phyloP scores from a whole-genome alignment of 306 rosid genomes.

The Cucumis hystrix region DNA sequence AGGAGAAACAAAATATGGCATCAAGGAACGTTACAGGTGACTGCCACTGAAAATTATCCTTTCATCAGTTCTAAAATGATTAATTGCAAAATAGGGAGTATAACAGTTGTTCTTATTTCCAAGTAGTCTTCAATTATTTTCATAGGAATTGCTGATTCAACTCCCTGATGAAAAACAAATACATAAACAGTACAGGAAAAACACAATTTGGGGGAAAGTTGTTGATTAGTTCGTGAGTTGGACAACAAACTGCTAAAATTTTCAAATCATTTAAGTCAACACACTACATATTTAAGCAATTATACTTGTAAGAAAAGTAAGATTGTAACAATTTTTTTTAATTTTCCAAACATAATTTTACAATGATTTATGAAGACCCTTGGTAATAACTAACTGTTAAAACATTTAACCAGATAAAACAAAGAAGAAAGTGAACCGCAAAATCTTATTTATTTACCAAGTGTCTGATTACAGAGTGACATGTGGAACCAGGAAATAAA shows the following conservation, averaged over 20 bases:
- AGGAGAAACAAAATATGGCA: background rate
- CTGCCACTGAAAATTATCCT: background rate
- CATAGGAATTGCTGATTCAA: background rate
- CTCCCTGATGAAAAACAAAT: background rate
- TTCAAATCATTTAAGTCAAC: constrained; percentile 14
- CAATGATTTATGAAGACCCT: background rate
- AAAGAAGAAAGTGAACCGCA: background rate
- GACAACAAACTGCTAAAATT: constrained; percentile 38
- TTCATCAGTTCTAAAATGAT: background rate
- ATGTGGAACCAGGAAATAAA: background rate
- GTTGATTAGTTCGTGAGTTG: constrained; percentile 20
- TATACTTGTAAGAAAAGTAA: background rate
- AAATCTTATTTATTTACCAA: background rate
- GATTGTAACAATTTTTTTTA: background rate
- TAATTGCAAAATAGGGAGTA: background rate
- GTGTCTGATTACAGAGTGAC: background rate
- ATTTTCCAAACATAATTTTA: background rate
- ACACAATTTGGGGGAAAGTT: background rate
- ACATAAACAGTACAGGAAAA: background rate
- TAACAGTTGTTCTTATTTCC: background rate
- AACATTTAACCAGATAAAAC: background rate
- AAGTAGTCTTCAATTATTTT: background rate
- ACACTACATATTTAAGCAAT: background rate
- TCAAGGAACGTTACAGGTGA: background rate
- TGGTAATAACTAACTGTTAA: background rate